Conservation (phyloP, 192 early-diverging fungal genomes). For the Coemansia sp. region DNA sequence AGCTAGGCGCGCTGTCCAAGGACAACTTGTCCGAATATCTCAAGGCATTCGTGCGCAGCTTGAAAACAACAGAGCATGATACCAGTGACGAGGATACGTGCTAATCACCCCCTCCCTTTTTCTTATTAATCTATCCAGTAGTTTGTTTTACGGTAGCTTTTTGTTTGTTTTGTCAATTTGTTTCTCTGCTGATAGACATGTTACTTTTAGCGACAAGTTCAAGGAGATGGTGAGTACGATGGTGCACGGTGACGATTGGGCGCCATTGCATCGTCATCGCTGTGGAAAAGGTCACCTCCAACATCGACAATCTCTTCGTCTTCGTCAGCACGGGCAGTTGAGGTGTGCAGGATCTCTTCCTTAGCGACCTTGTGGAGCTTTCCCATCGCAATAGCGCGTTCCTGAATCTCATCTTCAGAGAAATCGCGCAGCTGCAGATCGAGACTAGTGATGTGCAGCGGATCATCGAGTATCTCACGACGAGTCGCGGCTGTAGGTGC, state of each 20-base stretch:
- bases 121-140: neutral
- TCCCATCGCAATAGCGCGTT: conserved; percentile 21
- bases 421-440: conserved; percentile 43
- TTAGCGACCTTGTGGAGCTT: conserved; percentile 22
- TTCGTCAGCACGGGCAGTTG: conserved; percentile 4
- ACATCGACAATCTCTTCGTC: conserved; percentile 34
- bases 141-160: neutral
- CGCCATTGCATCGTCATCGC: conserved; percentile 6
- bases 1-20: conserved; percentile 30
- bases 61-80: conserved; percentile 16
- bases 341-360: conserved; percentile 29
- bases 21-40: conserved; percentile 40
- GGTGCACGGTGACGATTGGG: conserved; percentile 5
- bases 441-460: conserved; percentile 23
- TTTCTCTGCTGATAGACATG: neutral
- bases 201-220: neutral
- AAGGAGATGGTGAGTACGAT: conserved; percentile 35
- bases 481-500: conserved; percentile 13
- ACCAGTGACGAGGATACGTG: neutral
- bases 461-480: conserved; percentile 25
- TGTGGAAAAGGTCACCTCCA: conserved; percentile 21
- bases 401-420: conserved; percentile 39
- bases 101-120: neutral
- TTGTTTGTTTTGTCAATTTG: neutral
- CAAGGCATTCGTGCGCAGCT: conserved; percentile 25